Evolutionary conservation across 2,329 filamentous ascomycete species (phyloP), one percentile per base, ranked within the genome.

Genomic region (Arthroderma sp.): DNA sequence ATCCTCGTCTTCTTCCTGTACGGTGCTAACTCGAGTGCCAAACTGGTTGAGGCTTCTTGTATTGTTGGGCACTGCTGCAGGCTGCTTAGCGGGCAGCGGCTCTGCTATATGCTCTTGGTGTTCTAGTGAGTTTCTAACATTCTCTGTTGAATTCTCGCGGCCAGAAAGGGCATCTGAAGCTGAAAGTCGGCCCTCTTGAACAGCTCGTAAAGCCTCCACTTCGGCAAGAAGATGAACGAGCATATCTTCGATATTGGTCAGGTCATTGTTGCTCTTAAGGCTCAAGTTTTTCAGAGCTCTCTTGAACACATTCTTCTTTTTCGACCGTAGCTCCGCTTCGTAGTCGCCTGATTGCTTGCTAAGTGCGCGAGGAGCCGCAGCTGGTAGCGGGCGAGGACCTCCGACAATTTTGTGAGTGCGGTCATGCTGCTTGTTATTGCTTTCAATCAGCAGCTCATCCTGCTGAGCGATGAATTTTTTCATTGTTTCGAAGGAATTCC

Each of bases 401-500:
- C 84, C 81, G 49, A 96, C 77, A 37, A 85, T 77, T 53, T 82
- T 85, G 55, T 93, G 81, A 0, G 86, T 85, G 59, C 83, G 80
- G 51, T 94, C 87, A 7, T 89, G 89, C 58, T 89, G 85, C 55
- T 85, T 83, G 55, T 88, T 81, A n/a, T 85, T 83, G 50, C 84
- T 81, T 34, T 83, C 81, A 63, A 95, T 85, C 57, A 96, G 83
- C 57, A 87, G 76, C 47, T 85, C 85, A 57, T 95, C 89, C 48
- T 93, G 89, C 52, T 93, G 83, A 41, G 83, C 82, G 49, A 98
- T 83, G 57, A 94, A 82, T 51, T 81, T 83, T 70, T 91, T 95
- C 74, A 98, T 84, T 55, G 94, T 88, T 52, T 94, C 85, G 59
- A 96, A 94, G 0, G 86, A 93, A 54, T 85, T 93, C 51, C 89